Evolutionary conservation across 495 filamentous ascomycete species (phyloP), one percentile per base, ranked within the genome.

Genomic region (Lineolata rhizophorae): DNA sequence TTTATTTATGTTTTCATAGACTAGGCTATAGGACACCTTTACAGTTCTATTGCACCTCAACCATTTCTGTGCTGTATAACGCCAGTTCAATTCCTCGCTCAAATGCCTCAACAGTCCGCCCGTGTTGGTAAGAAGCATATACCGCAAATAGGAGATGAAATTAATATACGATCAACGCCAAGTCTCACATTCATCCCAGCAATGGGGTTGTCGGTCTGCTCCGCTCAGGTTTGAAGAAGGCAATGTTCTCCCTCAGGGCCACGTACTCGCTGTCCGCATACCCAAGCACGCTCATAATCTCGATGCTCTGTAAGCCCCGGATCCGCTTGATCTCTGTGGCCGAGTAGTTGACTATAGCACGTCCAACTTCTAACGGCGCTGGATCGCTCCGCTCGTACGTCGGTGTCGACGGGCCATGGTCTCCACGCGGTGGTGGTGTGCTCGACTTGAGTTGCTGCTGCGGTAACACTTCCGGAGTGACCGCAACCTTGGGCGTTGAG

Each of bases 231-330:
- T 39, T 42, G 31, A 81, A 73, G 36, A 91, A 73, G 12, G 80
- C 77, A 24, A 93, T 75, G 43, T 85, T 90, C 52, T 90, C 81
- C 35, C 82, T 62, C 41, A 82, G 56, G 5, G 85, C 85, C 27
- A 97, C 77, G 60, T 95, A 93, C 52, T 94, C 82, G 36, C 76
- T 83, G 44, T 94, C 84, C 18, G 83, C 73, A 58, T 92, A 97
- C 3, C 87, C 87, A 21, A 97, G 48, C 18, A 84, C 40, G 0
- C 62, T 56, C 27, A 70, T 61, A 36, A 97, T 92, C 46, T 87
- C 73, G 1, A 57, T 65, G 45, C 84, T 94, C 41, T 72, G 67
- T 35, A 74, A 61, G 0, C 87, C 87, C 53, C 78, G 83, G 39
- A 95, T 90, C 31, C 76, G 58, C 31, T 54, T 53, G 37, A 94